Evolutionary conservation across 2,329 filamentous ascomycete species (phyloP).

Genomic region (Hirsutella minnesotensis): DNA sequence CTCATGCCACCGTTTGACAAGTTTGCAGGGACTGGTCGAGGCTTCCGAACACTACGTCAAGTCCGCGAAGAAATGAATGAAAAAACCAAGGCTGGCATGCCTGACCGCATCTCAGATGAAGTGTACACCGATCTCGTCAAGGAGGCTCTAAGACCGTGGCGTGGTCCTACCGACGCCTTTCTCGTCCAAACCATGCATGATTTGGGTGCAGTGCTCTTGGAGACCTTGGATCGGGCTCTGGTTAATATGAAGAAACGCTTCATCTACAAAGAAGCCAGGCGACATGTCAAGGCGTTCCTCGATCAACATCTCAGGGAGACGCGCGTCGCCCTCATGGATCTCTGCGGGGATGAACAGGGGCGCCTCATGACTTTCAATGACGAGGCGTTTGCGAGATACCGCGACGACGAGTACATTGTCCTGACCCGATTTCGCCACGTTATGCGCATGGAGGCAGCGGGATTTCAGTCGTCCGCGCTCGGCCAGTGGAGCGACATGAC

Average conservation of each 20-base stretch:
- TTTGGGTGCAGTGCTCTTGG: slow-evolving; percentile 32
- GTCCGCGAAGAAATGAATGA: slow-evolving; percentile 43
- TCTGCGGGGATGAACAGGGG: slow-evolving; percentile 40
- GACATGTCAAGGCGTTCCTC: slow-evolving; percentile 33
- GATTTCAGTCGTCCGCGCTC: slow-evolving; percentile 16
- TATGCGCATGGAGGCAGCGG: slow-evolving; percentile 31
- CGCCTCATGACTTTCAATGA: slow-evolving; percentile 47
- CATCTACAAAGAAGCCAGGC: slow-evolving; percentile 35
- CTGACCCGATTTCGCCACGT: slow-evolving; percentile 37
- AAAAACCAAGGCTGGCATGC: slow-evolving; percentile 45
- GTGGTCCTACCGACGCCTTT: slow-evolving; percentile 36
- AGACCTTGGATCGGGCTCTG: slow-evolving; percentile 35
- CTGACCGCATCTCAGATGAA: slow-evolving; percentile 44
- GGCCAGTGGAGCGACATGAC: slow-evolving; percentile 33
- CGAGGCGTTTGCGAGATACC: slow-evolving; percentile 32
- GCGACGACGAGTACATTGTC: slow-evolving; percentile 30
- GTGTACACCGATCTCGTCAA: slow-evolving; percentile 48
- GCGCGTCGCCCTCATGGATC: slow-evolving; percentile 23
- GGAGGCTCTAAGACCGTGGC: slow-evolving; percentile 48
- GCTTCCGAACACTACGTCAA: slow-evolving; percentile 32
- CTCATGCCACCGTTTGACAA: slow-evolving; percentile 25
- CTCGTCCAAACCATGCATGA: slow-evolving; percentile 34
- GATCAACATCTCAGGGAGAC: slow-evolving; percentile 24
- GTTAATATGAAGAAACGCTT: slow-evolving; percentile 31
- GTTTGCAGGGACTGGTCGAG: slow-evolving; percentile 25